Evolutionary conservation across 108 stramenopile species (phyloP).

Genomic region (Fistulifera pelliculosa): DNA sequence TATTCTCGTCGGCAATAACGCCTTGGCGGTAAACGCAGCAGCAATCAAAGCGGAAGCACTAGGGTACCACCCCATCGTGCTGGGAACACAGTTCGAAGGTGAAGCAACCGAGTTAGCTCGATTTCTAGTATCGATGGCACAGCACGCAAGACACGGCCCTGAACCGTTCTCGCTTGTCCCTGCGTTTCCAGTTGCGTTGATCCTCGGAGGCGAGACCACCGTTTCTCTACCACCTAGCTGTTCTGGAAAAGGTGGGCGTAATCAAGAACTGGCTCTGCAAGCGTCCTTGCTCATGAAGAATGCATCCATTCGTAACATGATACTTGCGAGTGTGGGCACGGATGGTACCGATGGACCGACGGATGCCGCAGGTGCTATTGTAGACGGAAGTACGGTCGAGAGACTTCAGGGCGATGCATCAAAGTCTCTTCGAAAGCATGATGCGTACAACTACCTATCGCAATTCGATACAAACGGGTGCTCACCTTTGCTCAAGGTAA

Average conservation of each 20-base stretch:
- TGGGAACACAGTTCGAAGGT: slow-evolving; percentile 70
- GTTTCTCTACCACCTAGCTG: slow-evolving; percentile 50
- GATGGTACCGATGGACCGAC: slow-evolving; percentile 89
- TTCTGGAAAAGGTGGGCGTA: slow-evolving; percentile 77
- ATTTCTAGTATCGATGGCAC: slow-evolving; percentile 59
- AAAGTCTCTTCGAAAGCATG: slow-evolving; percentile 49
- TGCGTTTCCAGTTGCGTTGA: slow-evolving; percentile 29
- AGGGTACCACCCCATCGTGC: slow-evolving; percentile 66
- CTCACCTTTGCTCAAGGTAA: slow-evolving; percentile 8
- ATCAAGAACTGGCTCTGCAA: slow-evolving; percentile 77
- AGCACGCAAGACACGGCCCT: slow-evolving; percentile 16
- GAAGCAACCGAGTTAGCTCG: slow-evolving; percentile 68
- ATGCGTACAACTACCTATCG: slow-evolving; percentile 57
- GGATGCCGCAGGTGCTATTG: slow-evolving; percentile 83
- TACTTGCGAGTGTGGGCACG: slow-evolving; percentile 67
- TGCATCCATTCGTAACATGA: slow-evolving; percentile 35
- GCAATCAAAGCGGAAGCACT: slow-evolving; percentile 43
- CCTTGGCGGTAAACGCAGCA: slow-evolving; percentile 61
- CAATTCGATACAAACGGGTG: slow-evolving; percentile 10
- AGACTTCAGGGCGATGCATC: slow-evolving; percentile 26
- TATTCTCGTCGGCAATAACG: slow-evolving; percentile 76
- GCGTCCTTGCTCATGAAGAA: slow-evolving; percentile 41
- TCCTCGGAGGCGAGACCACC: slow-evolving; percentile 84
- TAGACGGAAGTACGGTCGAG: slow-evolving; percentile 52
- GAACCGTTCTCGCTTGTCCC: neutral